Evolutionary conservation across 352 stramenopile species (phyloP), one percentile per base, ranked within the genome.

Genomic region (Phytopythium ostracodes): DNA sequence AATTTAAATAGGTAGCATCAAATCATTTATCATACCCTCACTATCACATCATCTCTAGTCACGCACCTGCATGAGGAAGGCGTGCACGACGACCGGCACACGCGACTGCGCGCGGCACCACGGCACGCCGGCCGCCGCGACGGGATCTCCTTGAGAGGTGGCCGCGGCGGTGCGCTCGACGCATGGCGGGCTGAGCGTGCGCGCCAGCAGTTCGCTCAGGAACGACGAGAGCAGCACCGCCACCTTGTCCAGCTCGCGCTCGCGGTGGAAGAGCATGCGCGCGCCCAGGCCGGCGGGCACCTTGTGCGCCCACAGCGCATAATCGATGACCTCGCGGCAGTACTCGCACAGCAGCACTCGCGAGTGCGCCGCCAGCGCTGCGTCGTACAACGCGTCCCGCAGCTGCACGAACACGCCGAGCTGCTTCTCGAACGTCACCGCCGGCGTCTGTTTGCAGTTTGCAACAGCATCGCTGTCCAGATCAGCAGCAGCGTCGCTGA

Each of bases 361-460:
- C n/a, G 53, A 51, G 60, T 76, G 70, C 12, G 66, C 60, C 29
- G 52, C 54, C 63, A 66, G 67, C 49, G 70, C 49, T 17, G 60
- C 56, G 36, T 72, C 63, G 50, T 73, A 76, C 15, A 76, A 54
- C 24, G 65, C 60, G 8, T 57, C 55, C 1, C 70, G 66, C n/a
- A 76, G 36, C 27, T 59, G 35, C 8, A 24, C 47, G 49, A 73
- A 72, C 11, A 66, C 60, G 24, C n/a, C 35, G 42, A 73, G 52
- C 8, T 54, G 66, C 46, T 64, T 67, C 60, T 71, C 66, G 10
- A 56, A 70, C 20, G 46, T 40, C 9, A 67, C 42, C 8, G 62
- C 60, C 9, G 53, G 59, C 47, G 65, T 72, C 1, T 66, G 43
- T 6, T 56, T 44, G 31, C 62, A 44, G 33, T 42, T 46, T 4